Conservation (phyloP, 306 rosid genomes). For the Clitoria ternatea region DNA sequence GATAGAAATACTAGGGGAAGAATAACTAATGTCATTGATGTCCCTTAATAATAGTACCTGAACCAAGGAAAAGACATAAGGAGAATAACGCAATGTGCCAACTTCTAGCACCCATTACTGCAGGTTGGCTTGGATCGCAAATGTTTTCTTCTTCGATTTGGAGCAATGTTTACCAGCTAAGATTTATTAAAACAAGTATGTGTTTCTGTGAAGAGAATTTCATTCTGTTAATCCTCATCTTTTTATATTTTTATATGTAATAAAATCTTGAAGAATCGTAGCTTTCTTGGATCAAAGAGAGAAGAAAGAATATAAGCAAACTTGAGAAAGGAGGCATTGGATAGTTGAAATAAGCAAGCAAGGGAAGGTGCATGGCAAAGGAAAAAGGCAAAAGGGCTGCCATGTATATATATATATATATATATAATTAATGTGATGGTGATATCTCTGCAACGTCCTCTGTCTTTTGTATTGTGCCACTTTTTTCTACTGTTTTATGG, state of each 20-base stretch:
- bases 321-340: constrained; percentile 90
- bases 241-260: constrained; percentile 31
- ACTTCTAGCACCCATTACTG: constrained; percentile 49
- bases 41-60: constrained; percentile 46
- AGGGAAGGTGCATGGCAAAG: constrained; percentile 52
- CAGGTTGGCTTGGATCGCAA: constrained; percentile 22
- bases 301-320: constrained; percentile 86
- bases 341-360: constrained; percentile 81
- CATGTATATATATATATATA: not conserved
- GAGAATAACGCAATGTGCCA: constrained; percentile 41
- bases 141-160: constrained; percentile 31
- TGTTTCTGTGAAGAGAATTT: constrained; percentile 37
- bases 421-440: constrained; percentile 17
- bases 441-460: constrained; percentile 22
- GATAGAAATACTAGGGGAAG: not conserved
- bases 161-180: constrained; percentile 44
- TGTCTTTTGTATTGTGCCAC: constrained; percentile 31
- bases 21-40: not conserved
- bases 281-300: constrained; percentile 80
- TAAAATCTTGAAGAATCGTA: constrained; percentile 58
- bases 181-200: constrained; percentile 50
- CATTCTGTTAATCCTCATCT: constrained; percentile 28
- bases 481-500: constrained; percentile 66
- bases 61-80: constrained; percentile 45
- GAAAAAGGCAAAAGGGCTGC: constrained; percentile 39